Percentiles rank a stretch among this genome's conserved stretches.
Conservation (phyloP, 257 asterid species). For the Eucommia ulmoides region DNA sequence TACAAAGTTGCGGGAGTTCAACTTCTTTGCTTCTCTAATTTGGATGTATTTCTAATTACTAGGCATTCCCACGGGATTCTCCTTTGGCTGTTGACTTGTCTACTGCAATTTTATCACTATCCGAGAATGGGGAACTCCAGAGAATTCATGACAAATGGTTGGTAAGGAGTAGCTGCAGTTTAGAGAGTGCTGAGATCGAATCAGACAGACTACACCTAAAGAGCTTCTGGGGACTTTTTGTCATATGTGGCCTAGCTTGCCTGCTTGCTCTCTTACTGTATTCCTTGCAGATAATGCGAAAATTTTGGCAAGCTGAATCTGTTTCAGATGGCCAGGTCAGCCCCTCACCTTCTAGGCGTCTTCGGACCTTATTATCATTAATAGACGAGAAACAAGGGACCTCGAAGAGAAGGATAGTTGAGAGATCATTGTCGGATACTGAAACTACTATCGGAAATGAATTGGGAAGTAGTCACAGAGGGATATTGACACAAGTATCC, state of each 20-base stretch:
- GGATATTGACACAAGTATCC: slow-evolving; percentile 10
- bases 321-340: slow-evolving; percentile 18
- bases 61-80: slow-evolving; percentile 64
- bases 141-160: slow-evolving; percentile 94
- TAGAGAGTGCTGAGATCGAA: slow-evolving; percentile 18
- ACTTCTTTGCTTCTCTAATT: neutral
- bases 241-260: slow-evolving; percentile 51
- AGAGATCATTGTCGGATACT: slow-evolving; percentile 22
- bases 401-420: slow-evolving; percentile 51
- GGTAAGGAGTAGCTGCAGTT: slow-evolving; percentile 22
- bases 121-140: slow-evolving; percentile 93
- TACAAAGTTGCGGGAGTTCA: neutral
- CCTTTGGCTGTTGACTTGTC: slow-evolving; percentile 48
- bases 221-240: slow-evolving; percentile 42
- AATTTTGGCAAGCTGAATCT: slow-evolving; percentile 21
- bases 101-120: slow-evolving; percentile 51
- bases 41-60: neutral
- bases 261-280: slow-evolving; percentile 48
- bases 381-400: slow-evolving; percentile 60
- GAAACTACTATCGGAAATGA: slow-evolving; percentile 17
- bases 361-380: slow-evolving; percentile 44
- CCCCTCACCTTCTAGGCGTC: slow-evolving; percentile 35
- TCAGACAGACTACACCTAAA: slow-evolving; percentile 38
- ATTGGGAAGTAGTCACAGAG: slow-evolving; percentile 19
- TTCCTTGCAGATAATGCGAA: slow-evolving; percentile 33